Evolutionary conservation across 352 stramenopile species (phyloP), one percentile per base, ranked within the genome.

Genomic region (Phytophthora ohioensis): DNA sequence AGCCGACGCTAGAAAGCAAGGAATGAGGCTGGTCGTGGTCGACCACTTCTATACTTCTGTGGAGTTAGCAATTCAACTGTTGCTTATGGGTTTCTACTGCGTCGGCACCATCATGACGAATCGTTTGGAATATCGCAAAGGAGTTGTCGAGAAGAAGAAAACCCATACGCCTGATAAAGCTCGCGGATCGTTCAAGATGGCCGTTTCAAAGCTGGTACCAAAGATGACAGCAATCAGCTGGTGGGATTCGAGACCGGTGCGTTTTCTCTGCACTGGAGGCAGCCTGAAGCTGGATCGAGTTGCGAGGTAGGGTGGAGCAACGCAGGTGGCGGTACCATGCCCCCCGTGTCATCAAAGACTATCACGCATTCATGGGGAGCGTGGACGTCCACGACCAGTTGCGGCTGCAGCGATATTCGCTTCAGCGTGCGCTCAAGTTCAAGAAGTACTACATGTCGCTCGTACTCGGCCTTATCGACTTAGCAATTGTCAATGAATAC

Each of bases 371-470:
- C 15, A 71, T 76, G 62, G 68, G 62, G 0, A 43, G 42, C 41
- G n/a, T 57, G n/a, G 51, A 57, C 4, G 17, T 57, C 30, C 35
- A 57, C 17, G 51, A 57, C 5, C 17, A 75, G 10, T 54, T 76
- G 1, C 39, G 57, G 2, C 48, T 76, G 8, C 64, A 70, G 39
- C 38, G 69, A 0, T 72, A 67, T 34, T 71, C 61, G 1, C n/a
- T 71, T 1, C 38, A 71, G 63, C 51, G 34, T 0, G 38, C 5
- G 4, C 6, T 72, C 4, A 31, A 31, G 0, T 76, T 76, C 46
- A 21, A 42, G 1, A 72, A 72, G 35, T 76, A 72, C 41, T 69
- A 76, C 57, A 76, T 69, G 45, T 53, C 51, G 0, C 32, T 76
- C 0, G 59, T 69, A 5, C 63, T 76, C 15, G 57, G 63, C 0